phyloP scores from a whole-genome alignment of 2,329 filamentous ascomycete genomes.

The Didymella exigua region DNA sequence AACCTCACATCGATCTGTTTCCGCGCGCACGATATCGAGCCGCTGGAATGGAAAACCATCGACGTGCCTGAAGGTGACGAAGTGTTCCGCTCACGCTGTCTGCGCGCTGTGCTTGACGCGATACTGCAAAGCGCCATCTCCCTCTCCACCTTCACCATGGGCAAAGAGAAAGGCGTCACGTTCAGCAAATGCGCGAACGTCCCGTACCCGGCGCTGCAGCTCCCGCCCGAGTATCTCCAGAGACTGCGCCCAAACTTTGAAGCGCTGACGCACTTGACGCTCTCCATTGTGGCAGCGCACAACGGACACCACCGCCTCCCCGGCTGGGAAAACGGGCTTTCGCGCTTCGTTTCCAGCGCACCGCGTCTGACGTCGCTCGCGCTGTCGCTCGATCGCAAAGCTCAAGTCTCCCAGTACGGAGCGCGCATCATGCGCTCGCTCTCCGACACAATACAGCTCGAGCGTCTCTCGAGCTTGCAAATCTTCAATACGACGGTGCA shows the following conservation, averaged over 20 bases:
- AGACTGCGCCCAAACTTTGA: constrained; percentile 22
- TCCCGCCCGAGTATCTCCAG: constrained; percentile 15
- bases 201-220: constrained; percentile 22
- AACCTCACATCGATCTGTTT: constrained; percentile 30
- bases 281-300: constrained; percentile 26
- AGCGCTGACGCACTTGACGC: constrained; percentile 21
- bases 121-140: constrained; percentile 25
- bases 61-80: constrained; percentile 19
- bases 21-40: constrained; percentile 20
- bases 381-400: constrained; percentile 27
- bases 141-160: constrained; percentile 31
- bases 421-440: constrained; percentile 27
- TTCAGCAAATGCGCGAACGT: constrained; percentile 23
- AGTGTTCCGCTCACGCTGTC: constrained; percentile 29
- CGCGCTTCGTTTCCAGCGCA: constrained; percentile 28
- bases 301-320: constrained; percentile 18
- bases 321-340: constrained; percentile 31
- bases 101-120: constrained; percentile 31
- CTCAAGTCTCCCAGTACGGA: constrained; percentile 17
- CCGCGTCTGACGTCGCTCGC: constrained; percentile 25
- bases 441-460: constrained; percentile 17
- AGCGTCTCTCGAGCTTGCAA: constrained; percentile 20
- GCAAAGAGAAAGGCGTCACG: constrained; percentile 16
- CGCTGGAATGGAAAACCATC: constrained; percentile 11
- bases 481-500: constrained; percentile 25